Evolutionary conservation across 306 rosid genomes (phyloP).

Genomic region (Comarum palustre): DNA sequence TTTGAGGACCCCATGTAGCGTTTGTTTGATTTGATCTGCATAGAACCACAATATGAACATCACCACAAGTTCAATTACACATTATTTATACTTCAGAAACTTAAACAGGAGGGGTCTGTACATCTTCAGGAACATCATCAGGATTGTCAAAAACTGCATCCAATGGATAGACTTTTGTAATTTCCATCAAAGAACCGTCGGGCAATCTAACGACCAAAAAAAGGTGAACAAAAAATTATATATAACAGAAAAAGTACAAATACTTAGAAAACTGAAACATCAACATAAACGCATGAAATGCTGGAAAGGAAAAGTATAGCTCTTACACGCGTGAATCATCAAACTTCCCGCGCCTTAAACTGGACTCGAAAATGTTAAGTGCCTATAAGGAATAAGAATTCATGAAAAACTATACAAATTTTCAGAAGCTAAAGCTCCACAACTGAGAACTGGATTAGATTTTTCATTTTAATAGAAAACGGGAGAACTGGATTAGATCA

Average conservation of each 20-base stretch:
- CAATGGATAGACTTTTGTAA: conserved; percentile 83
- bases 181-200: conserved; percentile 87
- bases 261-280: neutral
- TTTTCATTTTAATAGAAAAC: neutral
- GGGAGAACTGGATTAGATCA: neutral
- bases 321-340: conserved; percentile 76
- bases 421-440: neutral
- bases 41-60: neutral
- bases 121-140: conserved; percentile 95
- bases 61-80: neutral
- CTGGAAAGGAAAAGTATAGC: neutral
- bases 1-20: conserved; percentile 80
- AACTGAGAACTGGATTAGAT: neutral
- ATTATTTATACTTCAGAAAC: neutral
- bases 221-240: neutral
- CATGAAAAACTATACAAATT: neutral
- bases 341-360: conserved; percentile 86
- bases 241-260: neutral
- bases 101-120: conserved; percentile 21
- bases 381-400: conserved; percentile 45
- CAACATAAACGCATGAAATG: conserved; percentile 1
- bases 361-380: conserved; percentile 88
- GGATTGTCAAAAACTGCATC: conserved; percentile 85
- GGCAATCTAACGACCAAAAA: conserved; percentile 53
- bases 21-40: conserved; percentile 73